phyloP scores from a whole-genome alignment of 345 rosid species.

The Tarenaya hassleriana region DNA sequence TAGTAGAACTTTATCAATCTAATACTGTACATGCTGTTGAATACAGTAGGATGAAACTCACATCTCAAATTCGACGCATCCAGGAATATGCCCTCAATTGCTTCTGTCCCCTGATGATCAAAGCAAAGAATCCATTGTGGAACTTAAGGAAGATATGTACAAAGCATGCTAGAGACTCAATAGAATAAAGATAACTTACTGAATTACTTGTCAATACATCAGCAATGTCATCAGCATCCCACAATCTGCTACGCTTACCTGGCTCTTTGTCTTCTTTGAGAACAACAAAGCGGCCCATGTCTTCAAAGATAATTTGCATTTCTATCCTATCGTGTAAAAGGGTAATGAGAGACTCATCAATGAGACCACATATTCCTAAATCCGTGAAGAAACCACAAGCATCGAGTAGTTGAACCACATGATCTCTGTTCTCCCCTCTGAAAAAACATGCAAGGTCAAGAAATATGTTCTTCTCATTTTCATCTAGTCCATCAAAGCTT shows the following conservation, averaged over 20 bases:
- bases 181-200: slow-evolving; percentile 2
- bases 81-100: slow-evolving; percentile 9
- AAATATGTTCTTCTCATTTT: slow-evolving; percentile 26
- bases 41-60: neutral
- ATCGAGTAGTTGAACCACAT: slow-evolving; percentile 27
- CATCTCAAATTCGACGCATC: neutral
- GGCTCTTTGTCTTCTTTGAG: slow-evolving; percentile 16
- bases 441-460: slow-evolving; percentile 34
- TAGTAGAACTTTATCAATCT: neutral
- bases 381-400: slow-evolving; percentile 18
- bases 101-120: slow-evolving; percentile 18
- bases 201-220: slow-evolving; percentile 19
- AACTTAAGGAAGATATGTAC: neutral
- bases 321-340: slow-evolving; percentile 7
- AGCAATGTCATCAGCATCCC: slow-evolving; percentile 15
- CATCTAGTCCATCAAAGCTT: slow-evolving; percentile 31
- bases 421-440: slow-evolving; percentile 17
- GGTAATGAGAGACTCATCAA: slow-evolving; percentile 26
- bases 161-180: neutral
- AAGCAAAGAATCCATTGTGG: no score
- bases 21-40: slow-evolving; percentile 5
- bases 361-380: slow-evolving; percentile 28
- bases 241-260: slow-evolving; percentile 21
- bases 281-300: slow-evolving; percentile 22
- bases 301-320: slow-evolving; percentile 29